These are phyloP conservation scores for Penicillium sp. DNA, from an alignment of 2,329 filamentous ascomycete genomes.

Conservation along the genomic window DNA sequence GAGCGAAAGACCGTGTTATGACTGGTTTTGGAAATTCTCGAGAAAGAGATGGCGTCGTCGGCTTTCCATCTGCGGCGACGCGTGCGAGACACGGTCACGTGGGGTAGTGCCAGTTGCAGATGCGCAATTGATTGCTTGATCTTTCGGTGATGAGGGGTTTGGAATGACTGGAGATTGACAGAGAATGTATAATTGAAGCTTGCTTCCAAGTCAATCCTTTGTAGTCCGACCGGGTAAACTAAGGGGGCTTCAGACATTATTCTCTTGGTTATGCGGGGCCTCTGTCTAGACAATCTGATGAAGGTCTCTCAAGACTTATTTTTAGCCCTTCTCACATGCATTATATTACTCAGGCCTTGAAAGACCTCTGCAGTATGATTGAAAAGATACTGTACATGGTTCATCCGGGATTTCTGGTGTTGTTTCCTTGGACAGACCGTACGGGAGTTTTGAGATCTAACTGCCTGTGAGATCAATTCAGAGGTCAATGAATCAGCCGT, in stretches of 20 bases:
- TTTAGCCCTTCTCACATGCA: no score
- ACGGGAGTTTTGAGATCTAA: neutral
- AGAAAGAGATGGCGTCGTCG: constrained; percentile 4
- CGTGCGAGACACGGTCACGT: constrained; percentile 37
- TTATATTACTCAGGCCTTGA: no score
- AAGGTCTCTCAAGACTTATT: no score
- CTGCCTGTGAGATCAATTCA: neutral
- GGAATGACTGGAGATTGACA: neutral
- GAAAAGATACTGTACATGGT: no score
- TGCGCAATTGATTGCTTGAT: neutral
- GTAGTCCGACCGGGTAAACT: no score
- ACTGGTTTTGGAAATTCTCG: constrained; percentile 2
- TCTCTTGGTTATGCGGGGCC: no score
- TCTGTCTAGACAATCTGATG: no score
- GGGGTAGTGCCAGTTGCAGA: constrained; percentile 8
- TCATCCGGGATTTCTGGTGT: no score
- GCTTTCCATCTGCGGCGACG: constrained; percentile 24
- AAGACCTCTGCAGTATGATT: no score
- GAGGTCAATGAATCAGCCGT: neutral
- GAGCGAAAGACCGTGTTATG: neutral
- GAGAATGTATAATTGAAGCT: neutral
- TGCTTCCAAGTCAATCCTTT: no score
- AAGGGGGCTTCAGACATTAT: no score
- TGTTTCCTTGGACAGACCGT: no score
- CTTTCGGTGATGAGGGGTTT: neutral